Evolutionary conservation across 257 asterid species (phyloP), one percentile per base, ranked within the genome.

Genomic region (Osmanthus fragrans): DNA sequence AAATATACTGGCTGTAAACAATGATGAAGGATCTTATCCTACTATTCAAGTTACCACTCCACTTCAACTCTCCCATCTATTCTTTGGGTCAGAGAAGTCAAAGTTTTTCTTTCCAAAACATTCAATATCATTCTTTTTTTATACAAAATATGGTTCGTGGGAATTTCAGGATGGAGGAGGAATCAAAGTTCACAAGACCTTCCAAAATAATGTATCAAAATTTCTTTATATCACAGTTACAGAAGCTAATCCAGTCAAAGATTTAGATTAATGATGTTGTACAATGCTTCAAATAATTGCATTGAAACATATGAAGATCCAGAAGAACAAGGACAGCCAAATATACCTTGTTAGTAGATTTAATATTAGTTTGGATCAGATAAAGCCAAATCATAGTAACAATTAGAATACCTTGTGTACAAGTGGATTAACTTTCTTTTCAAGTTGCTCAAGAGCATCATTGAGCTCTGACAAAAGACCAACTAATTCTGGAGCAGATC

Each of bases 401-500:
- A 27, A 80, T 29, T 19, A 71, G 39, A 69, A 79, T 85, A 95
- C 99, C 97, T 89, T 90, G 75, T 82, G 83, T 16, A 91, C 83
- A 18, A 91, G 87, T 64, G 97, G 99, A 83, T 85, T 88, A 84
- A 95, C 96, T 82, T 87, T 90, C 86, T 85, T 86, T 80, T 95
- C 96, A 76, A 91, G 98, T 77, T 91, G 84, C 79, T 88, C 90
- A 67, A 85, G 85, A 65, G 98, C 84, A 73, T 88, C 95, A 76
- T 90, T 87, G 74, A 95, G 92, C 88, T 91, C 98, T 18, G 98
- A 84, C 79, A 95, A 83, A 80, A 91, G 90, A 76, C 97, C 98
- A 86, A 95, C 85, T 79, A 95, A 79, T 85, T 93, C 98, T 6
- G 99, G 99, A 70, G 97, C 96, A 79, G 97, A 91, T 87, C 99